Evolutionary conservation across 2,329 filamentous ascomycete genomes (phyloP), one percentile per base, ranked within the genome.

Genomic region (Zalaria sp.): DNA sequence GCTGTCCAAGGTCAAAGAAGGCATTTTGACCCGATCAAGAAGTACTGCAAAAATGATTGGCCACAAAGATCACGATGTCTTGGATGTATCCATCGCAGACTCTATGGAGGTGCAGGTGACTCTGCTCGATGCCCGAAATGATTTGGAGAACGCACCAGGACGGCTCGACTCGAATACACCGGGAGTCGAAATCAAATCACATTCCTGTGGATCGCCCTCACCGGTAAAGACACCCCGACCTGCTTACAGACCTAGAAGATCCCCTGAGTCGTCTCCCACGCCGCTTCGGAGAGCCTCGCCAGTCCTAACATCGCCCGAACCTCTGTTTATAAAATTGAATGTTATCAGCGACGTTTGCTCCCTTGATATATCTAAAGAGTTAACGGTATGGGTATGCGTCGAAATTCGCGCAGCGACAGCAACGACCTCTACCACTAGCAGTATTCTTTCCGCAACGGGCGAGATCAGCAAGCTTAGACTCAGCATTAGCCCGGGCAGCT

Each of bases 1-100:
- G 46, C 47, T 61, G 4, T 56, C 57, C 4, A 56, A 48, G 34
- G 55, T 61, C 38, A 58, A 52, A 42, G 53, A 55, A 39, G 57
- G 57, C 36, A 51, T 60, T 35, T 44, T 47, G 18, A 46, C 45
- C 25, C 49, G 54, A 7, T 53, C 54, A 3, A 54, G 49, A 38
- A 56, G 47, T 29, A 44, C 47, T 28, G 35, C 46, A 4, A 51
- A 41, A 27, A 38, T 45, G 5, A 35, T 44, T 34, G 38, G 18
- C 18, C 18, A 39, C 18, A 45, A 31, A 31, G 47, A 34, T 50
- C 51, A 34, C 48, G 26, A 37, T 34, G 6, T 10, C 4, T 31
- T 18, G 26, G 29, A 25, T 25, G 6, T 4, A 26, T 41, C 5
- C 39, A 10, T 4, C 28, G 27, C n/a, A 34, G 27, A 32, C 26